Conservation (phyloP, 805 yeast species). For the Cyberlindnera xishuangbannaensis region DNA sequence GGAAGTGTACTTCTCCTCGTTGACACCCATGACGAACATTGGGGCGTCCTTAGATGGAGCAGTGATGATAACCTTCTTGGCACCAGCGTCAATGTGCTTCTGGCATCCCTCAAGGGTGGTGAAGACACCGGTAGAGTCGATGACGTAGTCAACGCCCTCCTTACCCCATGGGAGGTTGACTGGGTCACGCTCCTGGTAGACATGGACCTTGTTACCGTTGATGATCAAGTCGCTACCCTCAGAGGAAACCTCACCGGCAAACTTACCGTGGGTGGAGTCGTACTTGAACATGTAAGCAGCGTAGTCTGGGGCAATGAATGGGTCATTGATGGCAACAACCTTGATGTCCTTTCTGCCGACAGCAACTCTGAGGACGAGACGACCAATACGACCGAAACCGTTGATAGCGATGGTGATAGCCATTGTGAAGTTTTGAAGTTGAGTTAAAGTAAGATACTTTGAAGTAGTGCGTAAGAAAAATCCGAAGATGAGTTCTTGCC, state of each 20-base stretch:
- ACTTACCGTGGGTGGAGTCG: conserved; percentile 89
- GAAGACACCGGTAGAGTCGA: conserved; percentile 95
- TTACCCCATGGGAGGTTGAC: conserved; percentile 84
- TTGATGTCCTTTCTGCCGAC: conserved; percentile 44
- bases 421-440: conserved; percentile 13
- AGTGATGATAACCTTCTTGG: conserved; percentile 90
- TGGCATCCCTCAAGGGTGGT: conserved; percentile 74
- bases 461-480: background rate
- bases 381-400: conserved; percentile 95
- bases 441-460: background rate
- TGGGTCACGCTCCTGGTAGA: conserved; percentile 82
- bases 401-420: conserved; percentile 61
- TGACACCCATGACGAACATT: conserved; percentile 92
- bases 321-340: conserved; percentile 87
- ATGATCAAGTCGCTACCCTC: conserved; percentile 58
- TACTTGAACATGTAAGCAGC: conserved; percentile 95
- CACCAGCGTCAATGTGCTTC: conserved; percentile 85
- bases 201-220: conserved; percentile 60
- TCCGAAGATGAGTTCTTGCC: background rate
- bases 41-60: conserved; percentile 95
- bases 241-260: conserved; percentile 62
- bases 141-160: conserved; percentile 75
- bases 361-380: conserved; percentile 83
- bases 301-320: conserved; percentile 83
- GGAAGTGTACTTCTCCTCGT: conserved; percentile 69